These are phyloP conservation scores for Knufia fluminis DNA, from an alignment of 2,329 filamentous ascomycete species.

Conservation along the genomic window DNA sequence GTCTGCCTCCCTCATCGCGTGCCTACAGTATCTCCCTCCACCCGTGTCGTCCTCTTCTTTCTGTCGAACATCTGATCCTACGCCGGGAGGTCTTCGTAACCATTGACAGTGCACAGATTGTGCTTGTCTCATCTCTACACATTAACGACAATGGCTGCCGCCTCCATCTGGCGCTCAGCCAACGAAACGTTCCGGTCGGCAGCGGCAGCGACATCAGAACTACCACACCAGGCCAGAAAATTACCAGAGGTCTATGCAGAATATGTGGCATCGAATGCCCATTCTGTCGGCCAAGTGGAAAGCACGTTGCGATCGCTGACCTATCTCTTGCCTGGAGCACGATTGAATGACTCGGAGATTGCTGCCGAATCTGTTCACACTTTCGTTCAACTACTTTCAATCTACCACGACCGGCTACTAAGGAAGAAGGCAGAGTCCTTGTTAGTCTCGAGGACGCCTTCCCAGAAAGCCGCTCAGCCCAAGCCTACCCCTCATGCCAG, in stretches of 20 bases:
- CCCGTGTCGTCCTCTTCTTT: neutral
- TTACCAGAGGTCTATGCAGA: constrained; percentile 53
- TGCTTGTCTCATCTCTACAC: neutral
- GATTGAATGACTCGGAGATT: constrained; percentile 66
- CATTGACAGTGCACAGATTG: neutral
- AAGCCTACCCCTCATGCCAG: constrained; percentile 50
- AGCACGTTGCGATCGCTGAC: constrained; percentile 84
- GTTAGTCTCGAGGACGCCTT: constrained; percentile 59
- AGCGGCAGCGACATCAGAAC: constrained; percentile 16
- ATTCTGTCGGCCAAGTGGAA: constrained; percentile 90
- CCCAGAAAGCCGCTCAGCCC: constrained; percentile 24
- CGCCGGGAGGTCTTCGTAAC: neutral
- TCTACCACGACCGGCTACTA: constrained; percentile 20
- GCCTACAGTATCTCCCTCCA: neutral
- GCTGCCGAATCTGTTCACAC: constrained; percentile 66
- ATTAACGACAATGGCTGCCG: constrained; percentile 13
- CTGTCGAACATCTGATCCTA: neutral
- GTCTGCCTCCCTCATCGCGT: neutral
- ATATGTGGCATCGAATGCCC: constrained; percentile 90
- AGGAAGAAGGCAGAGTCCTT: constrained; percentile 33
- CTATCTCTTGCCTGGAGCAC: constrained; percentile 79
- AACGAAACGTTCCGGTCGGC: constrained; percentile 16
- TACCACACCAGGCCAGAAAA: constrained; percentile 16
- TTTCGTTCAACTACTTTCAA: constrained; percentile 19
- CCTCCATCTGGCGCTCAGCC: constrained; percentile 16